phyloP scores from a whole-genome alignment of 495 filamentous ascomycete genomes.

The Lophiostoma macrostomum region DNA sequence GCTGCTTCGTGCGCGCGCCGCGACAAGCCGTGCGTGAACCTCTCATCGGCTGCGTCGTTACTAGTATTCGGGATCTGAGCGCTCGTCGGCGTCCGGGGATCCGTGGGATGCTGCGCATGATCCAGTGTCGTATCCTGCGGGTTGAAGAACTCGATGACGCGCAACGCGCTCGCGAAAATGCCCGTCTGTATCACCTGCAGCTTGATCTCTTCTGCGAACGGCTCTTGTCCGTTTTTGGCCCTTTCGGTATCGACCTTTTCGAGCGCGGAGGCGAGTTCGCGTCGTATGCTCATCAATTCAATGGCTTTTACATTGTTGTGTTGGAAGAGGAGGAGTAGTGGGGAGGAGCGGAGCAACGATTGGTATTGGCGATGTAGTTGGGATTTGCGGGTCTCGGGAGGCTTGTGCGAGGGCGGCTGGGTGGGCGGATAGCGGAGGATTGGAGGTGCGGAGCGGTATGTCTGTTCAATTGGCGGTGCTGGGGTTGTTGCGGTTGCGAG shows the following conservation, averaged over 20 bases:
- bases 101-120: conserved; percentile 27
- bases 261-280: conserved; percentile 72
- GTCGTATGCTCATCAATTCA: conserved; percentile 84
- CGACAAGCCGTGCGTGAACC: conserved; percentile 73
- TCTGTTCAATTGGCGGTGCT: conserved; percentile 50
- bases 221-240: conserved; percentile 45
- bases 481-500: conserved; percentile 50
- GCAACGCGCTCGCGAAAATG: conserved; percentile 79
- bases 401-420: conserved; percentile 85
- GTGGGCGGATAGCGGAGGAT: conserved; percentile 60
- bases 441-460: conserved; percentile 52
- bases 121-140: conserved; percentile 41
- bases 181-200: conserved; percentile 81
- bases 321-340: conserved; percentile 89
- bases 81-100: conserved; percentile 37
- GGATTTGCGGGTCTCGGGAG: conserved; percentile 83
- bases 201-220: conserved; percentile 58
- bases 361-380: conserved; percentile 93
- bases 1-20: conserved; percentile 49
- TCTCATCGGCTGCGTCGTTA: conserved; percentile 44
- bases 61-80: conserved; percentile 32
- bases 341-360: conserved; percentile 82
- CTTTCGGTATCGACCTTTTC: conserved; percentile 58
- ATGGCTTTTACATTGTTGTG: conserved; percentile 88
- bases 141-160: conserved; percentile 82